These are phyloP conservation scores for Entomortierella lignicola DNA, from an alignment of 192 early-diverging fungal genomes.

Conservation along the genomic window DNA sequence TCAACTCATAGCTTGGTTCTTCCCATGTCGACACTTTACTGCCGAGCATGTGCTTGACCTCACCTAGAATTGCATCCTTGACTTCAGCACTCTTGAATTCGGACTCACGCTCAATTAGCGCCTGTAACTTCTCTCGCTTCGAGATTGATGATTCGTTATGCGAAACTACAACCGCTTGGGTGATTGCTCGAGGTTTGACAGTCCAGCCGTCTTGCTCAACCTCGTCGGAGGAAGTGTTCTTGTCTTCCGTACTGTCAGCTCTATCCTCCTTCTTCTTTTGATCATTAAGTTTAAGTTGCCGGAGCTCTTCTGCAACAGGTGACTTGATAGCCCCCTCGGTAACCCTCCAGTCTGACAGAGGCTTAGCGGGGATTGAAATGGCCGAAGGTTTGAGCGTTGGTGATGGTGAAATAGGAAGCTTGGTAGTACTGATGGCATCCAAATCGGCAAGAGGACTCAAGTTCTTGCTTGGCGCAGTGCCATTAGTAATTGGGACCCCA, in stretches of 20 bases:
- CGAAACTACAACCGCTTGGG: constrained; percentile 59
- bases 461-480: background rate
- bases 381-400: constrained; percentile 15
- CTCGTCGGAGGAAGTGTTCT: constrained; percentile 26
- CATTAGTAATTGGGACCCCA: constrained; percentile 17
- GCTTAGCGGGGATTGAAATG: constrained; percentile 18
- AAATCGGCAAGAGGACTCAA: constrained; percentile 41
- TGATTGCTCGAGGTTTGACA: constrained; percentile 58
- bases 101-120: constrained; percentile 62
- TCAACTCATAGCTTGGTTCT: constrained; percentile 21
- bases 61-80: constrained; percentile 63
- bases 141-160: constrained; percentile 58
- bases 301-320: constrained; percentile 27
- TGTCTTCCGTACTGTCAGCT: constrained; percentile 36
- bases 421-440: constrained; percentile 10
- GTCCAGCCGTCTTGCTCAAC: constrained; percentile 59
- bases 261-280: constrained; percentile 36
- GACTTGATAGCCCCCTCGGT: constrained; percentile 33
- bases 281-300: constrained; percentile 10
- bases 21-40: constrained; percentile 55
- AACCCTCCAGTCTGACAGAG: constrained; percentile 35
- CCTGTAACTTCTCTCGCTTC: constrained; percentile 56
- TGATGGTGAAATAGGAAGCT: background rate
- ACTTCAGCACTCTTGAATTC: constrained; percentile 60
- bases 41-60: constrained; percentile 41